Base-by-base conservation (phyloP, 345 rosid species). In the Lenwebbia sp. region DNA sequence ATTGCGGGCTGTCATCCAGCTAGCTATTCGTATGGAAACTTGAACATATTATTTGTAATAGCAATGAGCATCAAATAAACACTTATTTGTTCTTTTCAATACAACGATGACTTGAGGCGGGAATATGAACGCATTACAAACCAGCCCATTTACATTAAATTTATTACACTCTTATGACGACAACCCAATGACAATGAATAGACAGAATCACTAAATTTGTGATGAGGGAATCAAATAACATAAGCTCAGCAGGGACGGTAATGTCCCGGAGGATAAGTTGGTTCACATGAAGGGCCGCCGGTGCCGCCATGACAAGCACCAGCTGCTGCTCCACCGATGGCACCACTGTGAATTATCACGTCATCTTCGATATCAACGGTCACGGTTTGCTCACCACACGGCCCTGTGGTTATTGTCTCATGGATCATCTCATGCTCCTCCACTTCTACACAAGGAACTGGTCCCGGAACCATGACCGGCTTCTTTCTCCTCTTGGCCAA, bases 401-500 rank as follows among this genome's bases (percentile, higher is more conserved):
- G 84, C 19, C 86, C 84, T 3, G 87, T 70, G 54, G 54, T 62
- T 83, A 89, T 53, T 57, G 82, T 83, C 88, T 89, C 88, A 25
- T 85, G 81, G 60, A 89, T 11, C 40, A 50, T 56, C 82, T 83
- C 86, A 37, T 89, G 90, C 81, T 89, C 91, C 82, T 87, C 89
- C 3, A 82, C 58, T 51, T 70, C 60, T 6, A 84, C 78, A n/a
- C 74, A 60, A 9, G 78, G 78, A 23, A 37, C 19, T 21, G 88
- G 87, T n/a, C 58, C 83, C 0, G 85, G 87, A n/a, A 54, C 54
- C 84, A 87, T 58, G 26, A 84, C 85, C 2, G 58, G 56, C 86
- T 78, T 89, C 86, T 86, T 86, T 86, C 65, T 86, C 76, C 78
- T 88, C 88, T 89, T 88, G 82, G 85, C 91, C 74, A 89, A 57